Conservation (phyloP, 768 basidiomycete species). For the Auricularia sp. region DNA sequence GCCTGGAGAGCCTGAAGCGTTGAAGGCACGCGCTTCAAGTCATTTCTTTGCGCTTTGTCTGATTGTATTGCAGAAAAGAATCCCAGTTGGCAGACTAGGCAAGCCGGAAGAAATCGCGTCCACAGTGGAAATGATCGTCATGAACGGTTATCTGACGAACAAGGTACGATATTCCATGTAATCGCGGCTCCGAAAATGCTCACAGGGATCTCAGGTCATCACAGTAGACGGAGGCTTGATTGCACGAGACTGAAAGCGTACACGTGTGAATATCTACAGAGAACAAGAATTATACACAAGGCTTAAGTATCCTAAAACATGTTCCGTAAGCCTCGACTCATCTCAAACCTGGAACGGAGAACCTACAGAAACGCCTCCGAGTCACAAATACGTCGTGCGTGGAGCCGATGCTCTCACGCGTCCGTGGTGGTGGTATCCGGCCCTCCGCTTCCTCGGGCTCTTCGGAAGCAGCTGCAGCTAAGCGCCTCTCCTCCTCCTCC, state of each 20-base stretch:
- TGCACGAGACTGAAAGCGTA: not conserved
- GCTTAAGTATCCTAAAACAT: too few relatives aligned
- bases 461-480: too few relatives aligned
- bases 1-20: conserved; percentile 15
- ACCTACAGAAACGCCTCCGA: too few relatives aligned
- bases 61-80: conserved; percentile 24
- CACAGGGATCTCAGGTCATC: not conserved
- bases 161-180: conserved; percentile 26
- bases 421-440: too few relatives aligned
- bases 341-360: too few relatives aligned
- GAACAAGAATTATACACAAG: not conserved
- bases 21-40: conserved; percentile 18
- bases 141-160: conserved; percentile 47
- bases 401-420: too few relatives aligned
- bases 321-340: too few relatives aligned
- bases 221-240: not conserved
- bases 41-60: not conserved
- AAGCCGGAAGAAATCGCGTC: conserved; percentile 40
- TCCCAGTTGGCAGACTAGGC: conserved; percentile 43
- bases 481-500: too few relatives aligned
- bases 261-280: not conserved
- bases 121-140: conserved; percentile 39
- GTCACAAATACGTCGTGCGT: too few relatives aligned
- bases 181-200: too few relatives aligned
- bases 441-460: too few relatives aligned